Base-by-base conservation (phyloP, 805 yeast genomes). In the Candida pseudofarinosa region DNA sequence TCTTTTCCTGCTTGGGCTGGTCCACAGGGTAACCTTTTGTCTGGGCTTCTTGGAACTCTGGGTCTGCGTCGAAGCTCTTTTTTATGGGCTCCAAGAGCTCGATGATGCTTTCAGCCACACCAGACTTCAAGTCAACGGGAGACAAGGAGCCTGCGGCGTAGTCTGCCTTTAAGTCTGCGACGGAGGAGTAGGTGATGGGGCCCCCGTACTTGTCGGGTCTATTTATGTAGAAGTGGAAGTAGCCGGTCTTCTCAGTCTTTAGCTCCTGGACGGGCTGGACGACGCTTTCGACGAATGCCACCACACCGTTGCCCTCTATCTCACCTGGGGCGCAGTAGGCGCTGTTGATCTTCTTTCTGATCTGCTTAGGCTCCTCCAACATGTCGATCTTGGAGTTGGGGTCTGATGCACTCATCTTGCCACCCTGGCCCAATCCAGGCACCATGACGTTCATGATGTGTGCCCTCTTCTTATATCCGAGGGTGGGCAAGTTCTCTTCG, bases 401-500 rank as follows among this genome's bases (percentile, higher is more conserved):
- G 71, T 93, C 99, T 30, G 97, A 88, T 2, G 99, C 97, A 55
- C 97, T 88, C 99, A 93, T 93, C 64, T 93, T 93, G 58, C 95
- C 99, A 55, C 98, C 97, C 69, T 90, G 97, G 26, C 85, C 81
- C 55, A 93, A 79, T 42, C 99, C 98, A 39, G 99, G 99, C 37
- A 95, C 97, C 98, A 93, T 91, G 42, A 89, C 91, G 72, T 93
- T 93, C 99, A 93, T 93, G 61, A 93, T 75, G 70, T 93, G 99
- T 23, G 95, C 99, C 64, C 99, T 84, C 76, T 93, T 93, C 70
- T 86, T 88, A 83, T 91, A 93, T 34, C 97, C 97, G 43, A 93
- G 58, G 39, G 80, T 60, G 35, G 83, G 90, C 61, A 93, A 79
- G 68, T 86, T 84, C 70, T 93, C 99, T 67, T 93, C 99, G 6